Evolutionary conservation across 2,329 filamentous ascomycete genomes (phyloP), one percentile per base, ranked within the genome.

Genomic region (Lecanicillium sp.): DNA sequence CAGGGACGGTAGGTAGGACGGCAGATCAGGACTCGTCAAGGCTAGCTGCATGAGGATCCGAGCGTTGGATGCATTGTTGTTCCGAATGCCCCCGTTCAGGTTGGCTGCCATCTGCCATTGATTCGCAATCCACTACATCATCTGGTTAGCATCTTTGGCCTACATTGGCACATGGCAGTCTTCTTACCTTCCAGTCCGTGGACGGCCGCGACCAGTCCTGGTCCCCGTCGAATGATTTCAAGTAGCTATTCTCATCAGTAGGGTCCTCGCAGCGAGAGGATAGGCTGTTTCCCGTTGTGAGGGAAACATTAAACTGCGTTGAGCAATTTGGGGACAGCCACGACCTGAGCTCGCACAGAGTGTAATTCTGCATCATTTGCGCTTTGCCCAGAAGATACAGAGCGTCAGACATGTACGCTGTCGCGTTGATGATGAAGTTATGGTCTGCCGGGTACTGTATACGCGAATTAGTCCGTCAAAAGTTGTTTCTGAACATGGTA

Each of bases 311-410:
- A 48, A 74, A 81, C 4, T 57, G 56, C 0, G 85, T 88, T 1
- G 76, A 80, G 55, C 85, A 92, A 11, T 71, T 63, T 0, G 79
- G 68, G 0, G 80, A 78, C 2, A 78, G 55, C 46, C 77, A 79
- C 0, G 77, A 81, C 16, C 73, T 71, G 12, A 89, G 55, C 30
- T 80, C 67, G 52, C 85, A 92, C 1, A 92, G 59, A 0, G 79
- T 76, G 51, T 81, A 88, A 20, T 75, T 65, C 0, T 50, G 53
- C 6, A 57, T 53, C 4, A 19, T 29, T 0, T 49, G 40, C 7
- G 48, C 53, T 41, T 80, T 78, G 2, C 69, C 75, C 2, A 92
- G 65, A 0, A 88, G 46, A 51, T 88, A 89, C 3, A 88, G 67
- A 0, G 79, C 64, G 37, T 78, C 68, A 5, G 51, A 46, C 1